Percentiles rank a stretch among this genome's conserved stretches.
Evolutionary conservation across 768 basidiomycete genomes (phyloP).

Genomic region (Leccinum aurantiacum): DNA sequence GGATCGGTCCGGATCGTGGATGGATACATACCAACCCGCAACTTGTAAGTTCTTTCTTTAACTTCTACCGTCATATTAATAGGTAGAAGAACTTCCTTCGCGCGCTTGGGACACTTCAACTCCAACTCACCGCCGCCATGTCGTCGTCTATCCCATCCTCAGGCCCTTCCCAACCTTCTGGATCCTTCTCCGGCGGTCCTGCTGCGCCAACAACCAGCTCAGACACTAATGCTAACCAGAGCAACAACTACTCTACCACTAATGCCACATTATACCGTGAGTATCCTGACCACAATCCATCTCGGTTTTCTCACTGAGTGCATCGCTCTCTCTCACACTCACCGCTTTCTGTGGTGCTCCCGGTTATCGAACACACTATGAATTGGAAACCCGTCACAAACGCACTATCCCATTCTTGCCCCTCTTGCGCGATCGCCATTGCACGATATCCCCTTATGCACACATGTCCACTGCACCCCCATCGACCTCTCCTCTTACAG

Average conservation of each 20-base stretch:
- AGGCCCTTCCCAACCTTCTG: background rate
- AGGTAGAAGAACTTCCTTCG: slow-evolving; percentile 1
- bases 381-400: background rate
- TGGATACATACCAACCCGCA: slow-evolving; percentile 1
- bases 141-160: slow-evolving; percentile 5
- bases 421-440: slow-evolving; percentile 5
- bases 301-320: slow-evolving; percentile 21
- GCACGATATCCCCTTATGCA: background rate
- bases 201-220: background rate
- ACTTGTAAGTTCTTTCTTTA: background rate
- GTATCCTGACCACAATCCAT: slow-evolving; percentile 5
- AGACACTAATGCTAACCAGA: background rate
- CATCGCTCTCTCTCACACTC: slow-evolving; percentile 11
- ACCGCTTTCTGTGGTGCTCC: background rate
- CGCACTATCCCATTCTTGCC: background rate
- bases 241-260: background rate
- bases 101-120: slow-evolving; percentile 1
- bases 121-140: slow-evolving; percentile 9
- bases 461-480: slow-evolving; percentile 4
- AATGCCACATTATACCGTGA: slow-evolving; percentile 33
- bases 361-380: background rate
- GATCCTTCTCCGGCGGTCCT: background rate
- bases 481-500: slow-evolving; percentile 15
- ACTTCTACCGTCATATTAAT: slow-evolving; percentile 20
- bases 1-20: background rate